phyloP scores from a whole-genome alignment of 306 rosid genomes.

The Canavalia ensiformis region DNA sequence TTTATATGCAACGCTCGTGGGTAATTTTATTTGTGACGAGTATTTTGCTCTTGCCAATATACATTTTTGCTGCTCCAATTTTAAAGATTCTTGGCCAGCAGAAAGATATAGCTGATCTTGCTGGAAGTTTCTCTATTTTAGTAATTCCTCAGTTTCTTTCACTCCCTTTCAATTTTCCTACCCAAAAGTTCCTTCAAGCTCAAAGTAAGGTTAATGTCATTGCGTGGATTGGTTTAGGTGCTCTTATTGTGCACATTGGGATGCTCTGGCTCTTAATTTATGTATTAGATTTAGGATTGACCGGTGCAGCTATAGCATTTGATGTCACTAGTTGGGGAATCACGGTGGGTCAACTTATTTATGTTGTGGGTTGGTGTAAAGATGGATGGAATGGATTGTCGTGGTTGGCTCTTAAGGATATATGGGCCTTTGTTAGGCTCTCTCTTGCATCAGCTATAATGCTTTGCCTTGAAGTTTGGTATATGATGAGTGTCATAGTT shows the following conservation, averaged over 20 bases:
- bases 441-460: constrained; percentile 91
- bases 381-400: constrained; percentile 88
- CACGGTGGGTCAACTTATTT: constrained; percentile 67
- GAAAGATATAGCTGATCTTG: constrained; percentile 71
- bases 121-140: constrained; percentile 64
- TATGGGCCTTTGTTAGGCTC: constrained; percentile 87
- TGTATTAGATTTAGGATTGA: constrained; percentile 63
- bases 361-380: constrained; percentile 80
- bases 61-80: constrained; percentile 74
- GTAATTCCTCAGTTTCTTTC: constrained; percentile 82
- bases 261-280: constrained; percentile 72
- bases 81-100: constrained; percentile 79
- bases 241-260: constrained; percentile 62
- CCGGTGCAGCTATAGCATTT: constrained; percentile 80
- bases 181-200: constrained; percentile 87
- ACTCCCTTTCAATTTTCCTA: constrained; percentile 74
- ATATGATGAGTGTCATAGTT: constrained; percentile 75
- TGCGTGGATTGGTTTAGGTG: constrained; percentile 73
- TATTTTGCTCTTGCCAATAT: constrained; percentile 69
- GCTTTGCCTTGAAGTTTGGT: constrained; percentile 97
- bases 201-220: constrained; percentile 82
- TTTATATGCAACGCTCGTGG: constrained; percentile 95
- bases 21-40: constrained; percentile 62
- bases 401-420: constrained; percentile 76
- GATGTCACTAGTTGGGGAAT: constrained; percentile 76